A percentile compares a stretch with the other conserved stretches of the same genome.
phyloP scores from a whole-genome alignment of 352 stramenopile genomes.

The Phytophthora brassicae region DNA sequence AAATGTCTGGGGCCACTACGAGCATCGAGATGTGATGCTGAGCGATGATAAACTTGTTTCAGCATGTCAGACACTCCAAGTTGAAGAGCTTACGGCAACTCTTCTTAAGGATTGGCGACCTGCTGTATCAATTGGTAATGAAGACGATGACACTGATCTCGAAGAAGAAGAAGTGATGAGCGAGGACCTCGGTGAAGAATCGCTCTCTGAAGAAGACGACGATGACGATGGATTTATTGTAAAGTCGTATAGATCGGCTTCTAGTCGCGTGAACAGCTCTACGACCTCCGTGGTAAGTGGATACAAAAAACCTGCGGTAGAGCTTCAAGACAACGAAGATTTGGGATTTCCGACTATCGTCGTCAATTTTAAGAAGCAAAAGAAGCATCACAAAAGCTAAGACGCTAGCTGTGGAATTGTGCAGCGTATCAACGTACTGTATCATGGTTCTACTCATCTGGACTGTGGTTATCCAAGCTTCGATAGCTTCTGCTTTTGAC shows the following conservation, averaged over 20 bases:
- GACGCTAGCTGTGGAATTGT: conserved; percentile 7
- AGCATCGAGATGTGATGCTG: conserved; percentile 32
- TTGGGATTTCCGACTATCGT: conserved; percentile 40
- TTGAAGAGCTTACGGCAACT: conserved; percentile 23
- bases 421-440: conserved; percentile 1
- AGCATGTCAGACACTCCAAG: conserved; percentile 33
- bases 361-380: conserved; percentile 51
- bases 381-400: conserved; percentile 34
- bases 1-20: conserved; percentile 17
- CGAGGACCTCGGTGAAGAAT: conserved; percentile 41
- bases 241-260: conserved; percentile 13
- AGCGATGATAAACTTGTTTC: conserved; percentile 36
- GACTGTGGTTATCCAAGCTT: conserved; percentile 55
- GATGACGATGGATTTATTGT: conserved; percentile 27
- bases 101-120: conserved; percentile 38
- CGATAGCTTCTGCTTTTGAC: conserved; percentile 85
- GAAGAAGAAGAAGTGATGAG: conserved; percentile 48
- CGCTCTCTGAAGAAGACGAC: conserved; percentile 32
- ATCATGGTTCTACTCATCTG: conserved; percentile 13
- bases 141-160: conserved; percentile 34
- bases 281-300: background rate
- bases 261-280: background rate
- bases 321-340: conserved; percentile 39
- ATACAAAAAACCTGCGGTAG: conserved; percentile 14
- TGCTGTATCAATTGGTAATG: conserved; percentile 22